Evolutionary conservation across 2,329 filamentous ascomycete species (phyloP).

Genomic region (Colletotrichum paranaense): DNA sequence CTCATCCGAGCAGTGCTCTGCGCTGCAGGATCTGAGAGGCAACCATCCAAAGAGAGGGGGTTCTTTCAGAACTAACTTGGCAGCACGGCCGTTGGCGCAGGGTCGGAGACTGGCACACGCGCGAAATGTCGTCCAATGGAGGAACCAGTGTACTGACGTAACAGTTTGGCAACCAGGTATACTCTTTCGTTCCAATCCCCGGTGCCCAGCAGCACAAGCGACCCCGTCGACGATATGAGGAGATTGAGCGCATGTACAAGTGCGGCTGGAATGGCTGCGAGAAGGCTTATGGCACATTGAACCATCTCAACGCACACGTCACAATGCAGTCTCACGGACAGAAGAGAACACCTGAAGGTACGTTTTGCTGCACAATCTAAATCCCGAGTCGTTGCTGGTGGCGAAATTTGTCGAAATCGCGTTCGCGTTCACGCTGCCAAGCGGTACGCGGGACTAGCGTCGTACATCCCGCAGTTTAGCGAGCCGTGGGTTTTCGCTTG

Average conservation of each 20-base stretch:
- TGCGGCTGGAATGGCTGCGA: constrained; percentile 99
- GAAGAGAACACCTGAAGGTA: constrained; percentile 98
- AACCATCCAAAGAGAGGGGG: not conserved
- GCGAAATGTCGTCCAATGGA: not conserved
- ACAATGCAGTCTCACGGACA: constrained; percentile 98
- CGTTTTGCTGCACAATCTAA: constrained; percentile 44
- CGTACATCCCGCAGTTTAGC: not conserved
- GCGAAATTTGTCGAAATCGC: not conserved
- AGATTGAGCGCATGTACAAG: constrained; percentile 99
- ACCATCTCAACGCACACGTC: constrained; percentile 97
- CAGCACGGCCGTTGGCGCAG: not conserved
- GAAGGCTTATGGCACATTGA: constrained; percentile 97
- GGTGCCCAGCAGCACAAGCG: constrained; percentile 98
- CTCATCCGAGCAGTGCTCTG: not conserved
- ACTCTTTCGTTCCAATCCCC: constrained; percentile 97
- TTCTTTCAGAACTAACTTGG: not conserved
- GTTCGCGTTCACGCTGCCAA: not conserved
- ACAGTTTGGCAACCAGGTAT: constrained; percentile 71
- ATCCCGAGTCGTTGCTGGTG: not conserved
- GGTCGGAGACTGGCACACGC: constrained; percentile 1
- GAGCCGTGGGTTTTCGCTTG: not conserved
- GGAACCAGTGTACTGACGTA: constrained; percentile 34
- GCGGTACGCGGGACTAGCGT: not conserved
- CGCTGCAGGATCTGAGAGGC: too few relatives aligned
- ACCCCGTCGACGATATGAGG: constrained; percentile 91